A percentile compares a stretch with the other conserved stretches of the same genome.
phyloP scores from a whole-genome alignment of 805 yeast species.

The Blastobotrys muscicola region DNA sequence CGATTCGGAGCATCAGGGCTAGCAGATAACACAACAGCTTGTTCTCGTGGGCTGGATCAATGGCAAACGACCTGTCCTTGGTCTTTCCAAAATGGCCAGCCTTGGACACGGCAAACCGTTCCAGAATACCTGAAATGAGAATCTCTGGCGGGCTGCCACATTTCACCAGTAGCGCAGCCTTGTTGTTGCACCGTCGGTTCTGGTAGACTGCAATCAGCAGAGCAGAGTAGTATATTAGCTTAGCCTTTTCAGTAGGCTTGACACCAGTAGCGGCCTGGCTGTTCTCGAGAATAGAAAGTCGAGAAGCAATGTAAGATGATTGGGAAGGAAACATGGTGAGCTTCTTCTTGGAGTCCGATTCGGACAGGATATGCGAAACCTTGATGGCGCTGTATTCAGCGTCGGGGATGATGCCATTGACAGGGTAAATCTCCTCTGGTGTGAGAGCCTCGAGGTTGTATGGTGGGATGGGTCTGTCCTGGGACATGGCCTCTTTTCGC shows the following conservation, averaged over 20 bases:
- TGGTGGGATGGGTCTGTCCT: slow-evolving; percentile 76
- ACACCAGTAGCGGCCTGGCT: slow-evolving; percentile 25
- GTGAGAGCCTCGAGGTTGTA: slow-evolving; percentile 70
- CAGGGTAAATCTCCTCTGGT: slow-evolving; percentile 75
- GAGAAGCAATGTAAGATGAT: slow-evolving; percentile 47
- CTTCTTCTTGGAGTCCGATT: slow-evolving; percentile 40
- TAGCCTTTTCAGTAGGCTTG: slow-evolving; percentile 45
- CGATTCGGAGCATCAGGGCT: slow-evolving; percentile 63
- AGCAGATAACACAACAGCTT: slow-evolving; percentile 72
- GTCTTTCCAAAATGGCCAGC: slow-evolving; percentile 55
- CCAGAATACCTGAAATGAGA: slow-evolving; percentile 61
- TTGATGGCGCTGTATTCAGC: slow-evolving; percentile 56
- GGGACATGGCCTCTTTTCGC: slow-evolving; percentile 45
- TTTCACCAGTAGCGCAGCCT: slow-evolving; percentile 47
- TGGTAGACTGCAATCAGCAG: slow-evolving; percentile 71
- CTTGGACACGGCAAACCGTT: slow-evolving; percentile 58
- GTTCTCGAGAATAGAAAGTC: slow-evolving; percentile 19
- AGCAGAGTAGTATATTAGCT: slow-evolving; percentile 71
- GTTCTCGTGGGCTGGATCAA: slow-evolving; percentile 86
- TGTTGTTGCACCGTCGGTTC: slow-evolving; percentile 56
- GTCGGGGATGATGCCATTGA: slow-evolving; percentile 58
- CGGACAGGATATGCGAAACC: slow-evolving; percentile 47
- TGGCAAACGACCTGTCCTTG: slow-evolving; percentile 64
- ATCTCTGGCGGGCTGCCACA: slow-evolving; percentile 61
- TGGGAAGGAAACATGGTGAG: slow-evolving; percentile 53